Percentiles rank a stretch among this genome's conserved stretches.
Evolutionary conservation across 495 filamentous ascomycete genomes (phyloP).

Genomic region (Chaetomium tenue): DNA sequence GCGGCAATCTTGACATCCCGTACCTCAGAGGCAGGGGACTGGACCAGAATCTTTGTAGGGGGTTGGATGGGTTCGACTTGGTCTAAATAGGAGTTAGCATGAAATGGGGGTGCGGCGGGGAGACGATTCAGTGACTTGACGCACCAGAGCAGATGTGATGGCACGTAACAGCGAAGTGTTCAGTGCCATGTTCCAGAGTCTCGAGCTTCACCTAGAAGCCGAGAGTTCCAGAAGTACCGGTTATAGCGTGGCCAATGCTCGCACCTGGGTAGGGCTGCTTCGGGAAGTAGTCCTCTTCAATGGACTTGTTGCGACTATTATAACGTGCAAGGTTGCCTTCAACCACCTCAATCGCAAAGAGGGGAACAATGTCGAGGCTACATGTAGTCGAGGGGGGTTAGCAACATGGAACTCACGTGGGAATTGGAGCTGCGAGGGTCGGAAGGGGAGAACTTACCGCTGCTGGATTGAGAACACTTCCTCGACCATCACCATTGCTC

Average conservation of each 20-base stretch:
- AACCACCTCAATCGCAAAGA: neutral
- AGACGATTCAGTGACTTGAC: neutral
- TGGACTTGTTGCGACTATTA: neutral
- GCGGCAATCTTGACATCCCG: neutral
- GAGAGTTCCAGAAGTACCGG: neutral
- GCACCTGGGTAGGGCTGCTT: neutral
- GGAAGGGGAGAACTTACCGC: neutral
- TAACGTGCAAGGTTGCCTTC: neutral
- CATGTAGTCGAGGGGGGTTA: neutral
- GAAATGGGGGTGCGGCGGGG: neutral
- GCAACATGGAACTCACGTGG: neutral
- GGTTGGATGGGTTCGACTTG: neutral
- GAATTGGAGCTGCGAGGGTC: neutral
- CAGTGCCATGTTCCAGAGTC: neutral
- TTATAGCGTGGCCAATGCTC: neutral
- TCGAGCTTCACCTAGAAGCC: neutral
- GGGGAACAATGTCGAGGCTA: neutral
- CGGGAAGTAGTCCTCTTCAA: neutral
- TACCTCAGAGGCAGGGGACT: neutral
- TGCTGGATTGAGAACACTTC: neutral
- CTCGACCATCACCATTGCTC: neutral
- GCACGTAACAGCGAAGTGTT: neutral
- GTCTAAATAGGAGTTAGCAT: neutral
- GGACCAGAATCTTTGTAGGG: neutral
- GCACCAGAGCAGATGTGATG: neutral